Evolutionary conservation across 2,329 filamentous ascomycete species (phyloP), one percentile per base, ranked within the genome.

Genomic region (Verticillium albo-atrum): DNA sequence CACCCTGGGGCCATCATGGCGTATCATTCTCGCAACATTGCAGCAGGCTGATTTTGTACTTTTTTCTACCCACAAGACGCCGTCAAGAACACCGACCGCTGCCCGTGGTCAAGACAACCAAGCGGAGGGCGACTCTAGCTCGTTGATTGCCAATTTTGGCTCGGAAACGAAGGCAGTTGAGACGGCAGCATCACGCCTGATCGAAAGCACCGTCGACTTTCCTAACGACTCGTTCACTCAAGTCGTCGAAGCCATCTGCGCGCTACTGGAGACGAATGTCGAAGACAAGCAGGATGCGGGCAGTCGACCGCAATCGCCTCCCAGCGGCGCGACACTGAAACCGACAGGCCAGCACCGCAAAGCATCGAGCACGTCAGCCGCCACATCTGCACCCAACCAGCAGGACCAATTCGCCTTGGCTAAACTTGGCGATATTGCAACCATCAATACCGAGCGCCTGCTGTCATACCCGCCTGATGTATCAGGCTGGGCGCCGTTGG

Each of bases 131-230:
- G 83, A 86, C 62, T 74, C 78, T 37, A 76, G 68, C 55, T 73
- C 73, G 23, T 75, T 85, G 59, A 82, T 86, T 65, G 80, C 81
- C 10, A 92, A 91, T 66, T 88, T 98, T 67, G 86, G 85, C 37
- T 81, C 85, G 0, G 95, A 99, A 70, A 89, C 97, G 28, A 85
- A 89, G 61, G 91, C 95, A 32, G 94, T 98, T 0, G 91, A 97
- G 72, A 89, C 89, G 6, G 95, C 95, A 3, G 92, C 92, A 1
- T 87, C 87, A 1, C 87, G 95, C 63, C 80, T 99, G 20, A 88
- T 98, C 60, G 95, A 98, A 71, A 97, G 92, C 73, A 98, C 93
- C 0, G 82, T 89, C 17, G 93, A 97, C 66, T 98, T 96, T 67
- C 91, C 92, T 0, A 92, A 94, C 64, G 82, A 87, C 17, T 81